Conservation (phyloP, 2,329 filamentous ascomycete species). For the Pleoardoris graminearum region DNA sequence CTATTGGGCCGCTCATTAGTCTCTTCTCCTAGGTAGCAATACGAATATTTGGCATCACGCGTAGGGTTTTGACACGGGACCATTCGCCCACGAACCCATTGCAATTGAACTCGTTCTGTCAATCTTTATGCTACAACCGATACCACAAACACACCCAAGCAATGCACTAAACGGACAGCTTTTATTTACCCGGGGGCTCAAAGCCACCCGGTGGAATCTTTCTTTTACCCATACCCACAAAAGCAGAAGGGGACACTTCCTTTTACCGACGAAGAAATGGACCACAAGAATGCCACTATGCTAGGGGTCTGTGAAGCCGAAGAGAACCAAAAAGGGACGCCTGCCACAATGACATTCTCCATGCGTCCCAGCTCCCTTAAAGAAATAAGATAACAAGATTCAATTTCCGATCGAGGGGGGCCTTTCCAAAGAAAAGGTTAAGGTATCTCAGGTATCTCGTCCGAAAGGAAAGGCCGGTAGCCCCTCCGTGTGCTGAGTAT, state of each 20-base stretch:
- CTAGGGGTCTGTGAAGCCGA: slow-evolving; percentile 17
- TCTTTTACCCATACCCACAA: neutral
- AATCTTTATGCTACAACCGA: slow-evolving; percentile 12
- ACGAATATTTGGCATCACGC: neutral
- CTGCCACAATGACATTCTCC: slow-evolving; percentile 33
- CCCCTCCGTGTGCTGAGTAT: neutral
- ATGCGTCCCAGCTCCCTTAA: slow-evolving; percentile 16
- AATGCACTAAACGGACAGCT: slow-evolving; percentile 17
- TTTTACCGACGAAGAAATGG: slow-evolving; percentile 11
- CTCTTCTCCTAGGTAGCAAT: slow-evolving; percentile 26
- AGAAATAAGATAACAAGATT: slow-evolving; percentile 20
- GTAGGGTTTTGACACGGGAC: no score
- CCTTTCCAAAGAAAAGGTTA: slow-evolving; percentile 15
- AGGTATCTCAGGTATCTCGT: slow-evolving; percentile 30
- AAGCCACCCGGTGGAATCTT: neutral
- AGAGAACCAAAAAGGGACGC: slow-evolving; percentile 29
- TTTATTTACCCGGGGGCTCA: slow-evolving; percentile 21
- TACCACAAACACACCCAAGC: slow-evolving; percentile 5
- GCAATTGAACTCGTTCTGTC: neutral
- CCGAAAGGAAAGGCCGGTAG: slow-evolving; percentile 10
- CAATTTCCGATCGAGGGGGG: slow-evolving; percentile 5
- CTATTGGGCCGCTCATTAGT: slow-evolving; percentile 11
- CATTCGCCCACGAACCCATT: neutral
- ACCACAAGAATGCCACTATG: slow-evolving; percentile 35
- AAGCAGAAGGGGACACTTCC: neutral